Evolutionary conservation across 208 protist species (phyloP).

Genomic region (Acanthamoeba healyi): DNA sequence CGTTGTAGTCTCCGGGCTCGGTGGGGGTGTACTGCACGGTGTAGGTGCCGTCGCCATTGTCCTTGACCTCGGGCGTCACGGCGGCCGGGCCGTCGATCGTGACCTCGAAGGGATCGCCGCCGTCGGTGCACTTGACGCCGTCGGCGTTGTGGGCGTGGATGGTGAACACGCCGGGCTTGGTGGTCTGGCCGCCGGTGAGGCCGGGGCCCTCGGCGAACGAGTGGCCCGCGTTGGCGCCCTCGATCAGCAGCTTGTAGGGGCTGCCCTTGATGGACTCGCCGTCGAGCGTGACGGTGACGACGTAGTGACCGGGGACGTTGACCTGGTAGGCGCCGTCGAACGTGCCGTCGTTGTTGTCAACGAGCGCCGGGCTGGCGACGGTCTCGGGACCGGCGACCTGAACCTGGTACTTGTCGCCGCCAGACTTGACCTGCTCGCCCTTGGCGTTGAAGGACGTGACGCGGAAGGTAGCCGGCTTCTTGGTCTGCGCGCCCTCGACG

Average conservation of each 20-base stretch:
- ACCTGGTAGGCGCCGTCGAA: conserved; percentile 81
- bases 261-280: conserved; percentile 77
- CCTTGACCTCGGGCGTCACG: conserved; percentile 73
- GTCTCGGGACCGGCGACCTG: conserved; percentile 69
- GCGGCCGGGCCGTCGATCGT: conserved; percentile 73
- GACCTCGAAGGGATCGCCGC: conserved; percentile 84
- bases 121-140: conserved; percentile 30
- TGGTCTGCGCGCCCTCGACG: conserved; percentile 58
- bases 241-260: conserved; percentile 81
- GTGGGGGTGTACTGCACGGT: conserved; percentile 81
- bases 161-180: conserved; percentile 78
- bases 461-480: conserved; percentile 42
- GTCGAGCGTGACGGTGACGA: conserved; percentile 80
- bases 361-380: conserved; percentile 73
- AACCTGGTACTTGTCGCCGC: conserved; percentile 66
- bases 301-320: conserved; percentile 76
- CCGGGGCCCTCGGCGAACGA: conserved; percentile 81
- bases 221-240: conserved; percentile 65
- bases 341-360: conserved; percentile 85
- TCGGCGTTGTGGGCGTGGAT: conserved; percentile 79
- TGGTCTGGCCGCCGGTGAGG: conserved; percentile 79
- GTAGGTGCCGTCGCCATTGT: conserved; percentile 88
- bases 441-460: conserved; percentile 70
- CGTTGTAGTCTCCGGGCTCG: conserved; percentile 53
- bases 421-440: conserved; percentile 55